Base-by-base conservation (phyloP, 2,329 filamentous ascomycete genomes). In the Aspergillus thermomutatus region DNA sequence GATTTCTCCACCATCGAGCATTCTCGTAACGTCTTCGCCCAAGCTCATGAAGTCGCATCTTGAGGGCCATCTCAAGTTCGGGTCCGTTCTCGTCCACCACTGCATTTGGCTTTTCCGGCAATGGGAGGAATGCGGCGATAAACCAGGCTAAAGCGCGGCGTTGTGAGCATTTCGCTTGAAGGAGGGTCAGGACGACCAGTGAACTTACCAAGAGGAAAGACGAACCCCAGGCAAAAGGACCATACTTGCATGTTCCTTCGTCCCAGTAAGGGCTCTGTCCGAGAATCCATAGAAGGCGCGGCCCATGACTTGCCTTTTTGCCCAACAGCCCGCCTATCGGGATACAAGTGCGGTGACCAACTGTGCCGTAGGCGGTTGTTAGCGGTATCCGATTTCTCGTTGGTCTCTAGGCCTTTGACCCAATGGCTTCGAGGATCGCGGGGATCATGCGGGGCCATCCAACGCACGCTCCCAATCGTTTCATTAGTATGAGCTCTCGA, bases 161-260 rank as follows among this genome's bases (percentile, higher is more conserved):
- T 14, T 23, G 43, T 53, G 67, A 60, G 53, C 47, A 49, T 26
- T 25, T 49, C 40, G 27, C 31, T 23, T 9, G 5, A 28, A n/a
- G 3, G 14, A 25, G 6, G 26, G 9, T 43, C 27, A 19, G n/a
- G 21, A 28, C 27, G 7, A 23, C 19, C 31, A 7, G 5, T 19
- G 49, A 28, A 73, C 84, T 74, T 76, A 88, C 86, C 80, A 59
- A 91, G 81, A 5, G 90, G 91, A 67, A 91, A 85, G 49, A 93
- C 77, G 67, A 95, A 95, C 25, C 91, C 91, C 49, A 88, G 45
- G 54, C 87, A 84, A 74, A 95, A 95, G 50, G 90, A 77, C 52
- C 88, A 78, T 28, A 93, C 82, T 72, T 95, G 91, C 49, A 86
- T 76, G 67, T 92, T 92, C 59, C 89, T 83, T 60, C 83, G 83